Evolutionary conservation across 2,329 filamentous ascomycete species (phyloP).

Genomic region (Verruconis gallopava): DNA sequence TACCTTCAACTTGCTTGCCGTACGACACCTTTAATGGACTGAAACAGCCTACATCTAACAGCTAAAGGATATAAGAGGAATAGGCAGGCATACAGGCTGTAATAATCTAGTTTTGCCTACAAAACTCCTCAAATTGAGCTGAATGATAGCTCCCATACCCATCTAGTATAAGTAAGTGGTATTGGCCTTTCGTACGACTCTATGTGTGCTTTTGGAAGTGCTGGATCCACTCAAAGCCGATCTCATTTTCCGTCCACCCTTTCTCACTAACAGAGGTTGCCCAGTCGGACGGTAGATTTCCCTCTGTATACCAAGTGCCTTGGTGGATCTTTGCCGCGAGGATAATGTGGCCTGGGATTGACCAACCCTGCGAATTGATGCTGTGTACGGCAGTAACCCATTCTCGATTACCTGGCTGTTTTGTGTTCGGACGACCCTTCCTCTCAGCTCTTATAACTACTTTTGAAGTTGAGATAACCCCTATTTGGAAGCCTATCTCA

Average conservation of each 20-base stretch:
- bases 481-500: too few relatives aligned
- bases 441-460: too few relatives aligned
- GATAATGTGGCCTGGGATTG: too few relatives aligned
- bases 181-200: slow-evolving; percentile 8
- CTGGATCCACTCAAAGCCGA: slow-evolving; percentile 9
- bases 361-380: slow-evolving; percentile 15
- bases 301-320: slow-evolving; percentile 16
- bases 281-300: neutral
- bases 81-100: neutral
- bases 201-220: slow-evolving; percentile 11
- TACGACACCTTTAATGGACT: slow-evolving; percentile 1
- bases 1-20: neutral
- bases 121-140: neutral
- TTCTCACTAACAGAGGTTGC: neutral
- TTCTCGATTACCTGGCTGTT: too few relatives aligned
- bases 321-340: too few relatives aligned
- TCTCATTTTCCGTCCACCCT: neutral
- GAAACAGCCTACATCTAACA: slow-evolving; percentile 1
- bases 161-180: slow-evolving; percentile 6
- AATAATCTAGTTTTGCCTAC: neutral
- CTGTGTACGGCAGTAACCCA: too few relatives aligned
- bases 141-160: slow-evolving; percentile 7
- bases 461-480: too few relatives aligned
- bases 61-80: neutral
- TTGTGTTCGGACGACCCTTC: too few relatives aligned